A percentile compares a stretch with the other conserved stretches of the same genome.
Conservation (phyloP, 2,329 filamentous ascomycete genomes). For the Daldinia sp. region DNA sequence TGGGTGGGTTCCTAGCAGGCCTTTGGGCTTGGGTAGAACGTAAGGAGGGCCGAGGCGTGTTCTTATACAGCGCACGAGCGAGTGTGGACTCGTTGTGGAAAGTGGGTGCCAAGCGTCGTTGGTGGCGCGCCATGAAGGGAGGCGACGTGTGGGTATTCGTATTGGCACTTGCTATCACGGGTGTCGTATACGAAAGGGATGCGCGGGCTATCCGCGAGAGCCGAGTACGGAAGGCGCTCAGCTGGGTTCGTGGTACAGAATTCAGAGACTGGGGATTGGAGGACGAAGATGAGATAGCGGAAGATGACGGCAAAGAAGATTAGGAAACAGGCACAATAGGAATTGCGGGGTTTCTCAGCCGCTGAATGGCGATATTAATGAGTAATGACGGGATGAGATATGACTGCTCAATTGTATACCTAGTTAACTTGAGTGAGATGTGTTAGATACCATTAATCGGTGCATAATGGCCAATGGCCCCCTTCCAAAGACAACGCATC, state of each 20-base stretch:
- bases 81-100: conserved; percentile 89
- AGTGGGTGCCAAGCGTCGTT: conserved; percentile 87
- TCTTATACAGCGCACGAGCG: conserved; percentile 80
- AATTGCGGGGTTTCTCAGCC: neutral
- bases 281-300: conserved; percentile 58
- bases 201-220: conserved; percentile 72
- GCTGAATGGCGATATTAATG: neutral
- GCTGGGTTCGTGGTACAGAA: conserved; percentile 78
- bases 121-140: conserved; percentile 83
- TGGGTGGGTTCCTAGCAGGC: conserved; percentile 85
- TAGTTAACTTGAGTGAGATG: neutral
- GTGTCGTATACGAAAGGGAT: conserved; percentile 77
- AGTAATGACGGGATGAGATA: conserved; percentile 21
- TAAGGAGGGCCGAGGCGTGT: conserved; percentile 69
- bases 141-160: conserved; percentile 89
- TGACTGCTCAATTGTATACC: neutral
- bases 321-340: neutral
- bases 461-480: conserved; percentile 6
- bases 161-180: conserved; percentile 77
- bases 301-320: conserved; percentile 37
- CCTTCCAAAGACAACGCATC: neutral
- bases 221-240: conserved; percentile 74
- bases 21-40: conserved; percentile 84
- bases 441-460: conserved; percentile 3
- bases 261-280: conserved; percentile 72